Percentiles rank a stretch among this genome's conserved stretches.
Evolutionary conservation across 1,284 basidiomycete species (phyloP).

Genomic region (Ustilago hordei): DNA sequence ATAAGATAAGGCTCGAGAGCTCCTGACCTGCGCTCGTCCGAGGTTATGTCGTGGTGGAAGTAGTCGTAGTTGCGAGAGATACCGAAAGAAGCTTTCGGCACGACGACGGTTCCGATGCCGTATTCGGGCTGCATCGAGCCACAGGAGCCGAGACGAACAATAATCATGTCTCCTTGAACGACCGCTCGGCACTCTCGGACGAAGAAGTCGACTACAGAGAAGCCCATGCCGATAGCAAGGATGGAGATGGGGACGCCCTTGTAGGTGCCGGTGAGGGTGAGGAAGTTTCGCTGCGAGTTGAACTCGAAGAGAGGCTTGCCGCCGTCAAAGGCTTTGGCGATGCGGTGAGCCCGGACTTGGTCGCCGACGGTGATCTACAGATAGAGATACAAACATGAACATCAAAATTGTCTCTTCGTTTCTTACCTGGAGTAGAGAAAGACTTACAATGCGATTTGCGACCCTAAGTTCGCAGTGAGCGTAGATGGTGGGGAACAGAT

Average conservation of each 20-base stretch:
- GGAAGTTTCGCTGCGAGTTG: constrained; percentile 80
- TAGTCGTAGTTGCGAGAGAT: constrained; percentile 83
- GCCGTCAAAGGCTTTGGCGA: constrained; percentile 76
- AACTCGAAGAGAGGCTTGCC: constrained; percentile 74
- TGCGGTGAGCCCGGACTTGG: constrained; percentile 76
- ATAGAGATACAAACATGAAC: constrained; percentile 65
- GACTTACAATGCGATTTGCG: constrained; percentile 77
- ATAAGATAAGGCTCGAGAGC: constrained; percentile 75
- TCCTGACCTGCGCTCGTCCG: constrained; percentile 34
- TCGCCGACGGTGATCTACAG: constrained; percentile 78
- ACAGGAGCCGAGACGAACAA: constrained; percentile 73
- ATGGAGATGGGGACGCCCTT: constrained; percentile 78
- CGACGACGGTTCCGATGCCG: constrained; percentile 79
- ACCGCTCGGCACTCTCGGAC: constrained; percentile 84
- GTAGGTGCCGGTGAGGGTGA: constrained; percentile 83
- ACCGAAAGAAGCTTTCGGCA: constrained; percentile 78
- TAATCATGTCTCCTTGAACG: constrained; percentile 79
- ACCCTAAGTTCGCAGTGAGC: constrained; percentile 69
- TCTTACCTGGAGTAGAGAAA: no score
- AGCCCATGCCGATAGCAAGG: constrained; percentile 85
- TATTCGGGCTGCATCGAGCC: constrained; percentile 77
- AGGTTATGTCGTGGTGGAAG: constrained; percentile 54
- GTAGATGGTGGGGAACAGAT: neutral
- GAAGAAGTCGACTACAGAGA: constrained; percentile 77
- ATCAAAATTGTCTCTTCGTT: no score